phyloP scores from a whole-genome alignment of 2,329 filamentous ascomycete genomes.

The Ophiostoma ulmi region DNA sequence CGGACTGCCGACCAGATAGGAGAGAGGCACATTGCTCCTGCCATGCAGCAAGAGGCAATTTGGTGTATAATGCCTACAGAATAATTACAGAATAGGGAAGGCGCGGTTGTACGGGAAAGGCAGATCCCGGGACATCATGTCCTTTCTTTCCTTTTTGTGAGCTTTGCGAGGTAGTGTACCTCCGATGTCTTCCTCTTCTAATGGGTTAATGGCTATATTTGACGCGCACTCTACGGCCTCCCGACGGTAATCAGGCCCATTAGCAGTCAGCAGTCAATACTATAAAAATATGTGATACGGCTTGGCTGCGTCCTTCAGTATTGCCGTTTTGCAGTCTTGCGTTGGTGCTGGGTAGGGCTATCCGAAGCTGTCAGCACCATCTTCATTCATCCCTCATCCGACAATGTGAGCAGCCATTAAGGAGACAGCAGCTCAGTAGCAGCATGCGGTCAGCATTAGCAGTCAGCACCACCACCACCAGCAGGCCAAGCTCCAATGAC shows the following conservation, averaged over 20 bases:
- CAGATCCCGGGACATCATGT: constrained; percentile 1
- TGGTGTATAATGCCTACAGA: neutral
- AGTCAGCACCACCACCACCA: neutral
- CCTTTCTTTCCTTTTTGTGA: constrained; percentile 2
- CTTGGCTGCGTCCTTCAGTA: too few relatives aligned
- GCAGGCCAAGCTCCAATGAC: neutral
- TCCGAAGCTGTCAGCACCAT: neutral
- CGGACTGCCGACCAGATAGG: neutral
- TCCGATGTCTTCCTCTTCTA: neutral
- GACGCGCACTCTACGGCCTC: neutral
- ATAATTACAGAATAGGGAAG: neutral
- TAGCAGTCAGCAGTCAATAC: neutral
- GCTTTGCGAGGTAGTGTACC: too few relatives aligned
- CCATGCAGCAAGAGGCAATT: neutral
- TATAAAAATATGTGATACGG: too few relatives aligned
- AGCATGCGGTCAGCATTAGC: neutral
- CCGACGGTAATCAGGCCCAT: too few relatives aligned
- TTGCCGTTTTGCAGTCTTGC: too few relatives aligned
- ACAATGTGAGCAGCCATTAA: neutral
- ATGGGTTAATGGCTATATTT: neutral
- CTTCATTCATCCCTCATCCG: neutral
- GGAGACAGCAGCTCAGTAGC: neutral
- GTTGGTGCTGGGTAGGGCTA: neutral
- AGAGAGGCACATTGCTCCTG: neutral
- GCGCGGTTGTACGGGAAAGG: neutral